phyloP scores from a whole-genome alignment of 441 rosid genomes.

The Daphne laureola region DNA sequence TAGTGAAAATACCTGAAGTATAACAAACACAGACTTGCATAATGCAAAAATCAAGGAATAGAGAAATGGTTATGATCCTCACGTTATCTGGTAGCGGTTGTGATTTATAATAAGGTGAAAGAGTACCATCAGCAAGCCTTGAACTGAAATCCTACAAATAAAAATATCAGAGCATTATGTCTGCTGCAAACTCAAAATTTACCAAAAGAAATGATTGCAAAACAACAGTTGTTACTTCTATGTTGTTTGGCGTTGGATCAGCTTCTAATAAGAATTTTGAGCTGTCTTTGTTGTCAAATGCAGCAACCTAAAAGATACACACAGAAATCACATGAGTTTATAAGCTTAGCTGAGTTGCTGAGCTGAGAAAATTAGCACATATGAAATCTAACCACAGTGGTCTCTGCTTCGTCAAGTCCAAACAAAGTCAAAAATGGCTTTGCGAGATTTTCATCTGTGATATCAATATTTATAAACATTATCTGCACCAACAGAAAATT shows the following conservation, averaged over 20 bases:
- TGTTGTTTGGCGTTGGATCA: conserved; percentile 57
- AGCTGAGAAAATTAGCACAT: conserved; percentile 1
- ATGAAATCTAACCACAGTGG: conserved; percentile 50
- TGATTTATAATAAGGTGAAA: conserved; percentile 63
- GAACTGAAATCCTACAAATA: conserved; percentile 61
- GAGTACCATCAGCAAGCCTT: conserved; percentile 45
- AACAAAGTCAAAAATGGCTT: conserved; percentile 84
- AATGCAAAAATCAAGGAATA: neutral
- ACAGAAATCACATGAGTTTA: conserved; percentile 12
- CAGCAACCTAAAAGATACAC: conserved; percentile 56
- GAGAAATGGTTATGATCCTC: conserved; percentile 19
- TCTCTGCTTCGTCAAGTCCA: conserved; percentile 69
- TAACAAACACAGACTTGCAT: no score
- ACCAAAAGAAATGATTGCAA: conserved; percentile 5
- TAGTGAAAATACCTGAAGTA: no score
- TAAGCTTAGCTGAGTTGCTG: conserved; percentile 3
- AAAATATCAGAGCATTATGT: conserved; percentile 14
- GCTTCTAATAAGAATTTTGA: conserved; percentile 74
- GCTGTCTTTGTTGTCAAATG: conserved; percentile 59
- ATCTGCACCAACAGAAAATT: conserved; percentile 38
- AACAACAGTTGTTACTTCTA: conserved; percentile 45
- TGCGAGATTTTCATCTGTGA: conserved; percentile 65
- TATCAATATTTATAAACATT: conserved; percentile 61
- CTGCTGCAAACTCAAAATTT: conserved; percentile 10
- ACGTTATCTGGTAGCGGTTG: conserved; percentile 73